A percentile compares a stretch with the other conserved stretches of the same genome.
phyloP scores from a whole-genome alignment of 2,329 filamentous ascomycete species.

The Aspergillus terreus region DNA sequence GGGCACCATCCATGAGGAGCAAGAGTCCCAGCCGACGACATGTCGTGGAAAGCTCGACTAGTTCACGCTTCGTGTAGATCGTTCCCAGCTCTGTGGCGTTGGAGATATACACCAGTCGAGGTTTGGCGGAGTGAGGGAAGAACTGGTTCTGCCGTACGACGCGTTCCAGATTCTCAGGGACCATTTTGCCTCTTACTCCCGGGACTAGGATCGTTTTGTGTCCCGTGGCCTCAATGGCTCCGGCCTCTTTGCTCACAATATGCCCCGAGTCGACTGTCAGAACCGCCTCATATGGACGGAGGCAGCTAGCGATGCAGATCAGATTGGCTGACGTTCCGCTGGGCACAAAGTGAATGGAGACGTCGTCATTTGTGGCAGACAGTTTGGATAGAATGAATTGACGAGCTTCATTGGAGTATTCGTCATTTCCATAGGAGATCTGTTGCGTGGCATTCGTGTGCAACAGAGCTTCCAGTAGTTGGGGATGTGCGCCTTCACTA shows the following conservation, averaged over 20 bases:
- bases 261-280: slow-evolving; percentile 50
- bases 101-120: slow-evolving; percentile 51
- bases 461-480: slow-evolving; percentile 47
- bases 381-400: slow-evolving; percentile 38
- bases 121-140: slow-evolving; percentile 52
- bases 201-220: slow-evolving; percentile 52
- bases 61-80: slow-evolving; percentile 44
- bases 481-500: slow-evolving; percentile 51
- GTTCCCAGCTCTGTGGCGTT: slow-evolving; percentile 52
- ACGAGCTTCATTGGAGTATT: slow-evolving; percentile 42
- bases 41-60: slow-evolving; percentile 40
- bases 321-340: slow-evolving; percentile 52
- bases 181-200: slow-evolving; percentile 47
- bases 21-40: slow-evolving; percentile 43
- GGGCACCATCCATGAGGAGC: slow-evolving; percentile 49
- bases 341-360: slow-evolving; percentile 51
- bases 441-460: slow-evolving; percentile 46
- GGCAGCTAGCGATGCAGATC: slow-evolving; percentile 50
- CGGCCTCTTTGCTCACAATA: slow-evolving; percentile 49
- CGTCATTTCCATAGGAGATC: slow-evolving; percentile 46
- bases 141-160: slow-evolving; percentile 49
- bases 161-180: slow-evolving; percentile 39
- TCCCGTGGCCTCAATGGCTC: slow-evolving; percentile 50
- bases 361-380: slow-evolving; percentile 32
- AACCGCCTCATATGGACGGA: slow-evolving; percentile 50